A percentile compares a stretch with the other conserved stretches of the same genome.
phyloP scores from a whole-genome alignment of 192 early-diverging fungal species.

The Spinellus fusiger region DNA sequence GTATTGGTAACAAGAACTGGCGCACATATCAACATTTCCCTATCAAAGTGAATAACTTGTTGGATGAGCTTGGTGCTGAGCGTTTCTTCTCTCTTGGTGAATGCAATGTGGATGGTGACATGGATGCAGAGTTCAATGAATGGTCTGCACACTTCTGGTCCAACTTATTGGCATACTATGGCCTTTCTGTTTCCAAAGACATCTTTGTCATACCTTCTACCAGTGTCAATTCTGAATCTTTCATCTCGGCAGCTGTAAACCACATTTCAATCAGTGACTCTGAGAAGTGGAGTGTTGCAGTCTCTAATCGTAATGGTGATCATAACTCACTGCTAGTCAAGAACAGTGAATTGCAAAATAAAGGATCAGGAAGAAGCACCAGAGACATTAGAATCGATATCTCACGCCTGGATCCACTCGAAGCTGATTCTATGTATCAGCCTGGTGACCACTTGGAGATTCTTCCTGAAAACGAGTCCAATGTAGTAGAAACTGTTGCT shows the following conservation, averaged over 20 bases:
- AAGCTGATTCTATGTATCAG: conserved; percentile 24
- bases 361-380: conserved; percentile 29
- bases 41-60: conserved; percentile 26
- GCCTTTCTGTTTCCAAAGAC: conserved; percentile 5
- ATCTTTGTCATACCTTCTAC: conserved; percentile 15
- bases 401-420: conserved; percentile 1
- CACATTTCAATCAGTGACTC: conserved; percentile 12
- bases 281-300: conserved; percentile 9
- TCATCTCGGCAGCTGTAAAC: not conserved
- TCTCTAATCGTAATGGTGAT: conserved; percentile 8
- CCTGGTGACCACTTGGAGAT: conserved; percentile 53
- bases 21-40: conserved; percentile 54
- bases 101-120: conserved; percentile 42
- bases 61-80: conserved; percentile 43
- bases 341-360: conserved; percentile 37
- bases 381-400: conserved; percentile 34
- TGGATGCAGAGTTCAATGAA: conserved; percentile 25
- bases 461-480: conserved; percentile 33
- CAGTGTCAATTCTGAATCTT: not conserved
- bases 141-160: conserved; percentile 30
- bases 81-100: conserved; percentile 36
- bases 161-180: conserved; percentile 11
- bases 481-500: conserved; percentile 37
- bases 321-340: conserved; percentile 18
- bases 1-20: conserved; percentile 54